phyloP scores from a whole-genome alignment of 2,329 filamentous ascomycete genomes.

The Epichloe sp. region DNA sequence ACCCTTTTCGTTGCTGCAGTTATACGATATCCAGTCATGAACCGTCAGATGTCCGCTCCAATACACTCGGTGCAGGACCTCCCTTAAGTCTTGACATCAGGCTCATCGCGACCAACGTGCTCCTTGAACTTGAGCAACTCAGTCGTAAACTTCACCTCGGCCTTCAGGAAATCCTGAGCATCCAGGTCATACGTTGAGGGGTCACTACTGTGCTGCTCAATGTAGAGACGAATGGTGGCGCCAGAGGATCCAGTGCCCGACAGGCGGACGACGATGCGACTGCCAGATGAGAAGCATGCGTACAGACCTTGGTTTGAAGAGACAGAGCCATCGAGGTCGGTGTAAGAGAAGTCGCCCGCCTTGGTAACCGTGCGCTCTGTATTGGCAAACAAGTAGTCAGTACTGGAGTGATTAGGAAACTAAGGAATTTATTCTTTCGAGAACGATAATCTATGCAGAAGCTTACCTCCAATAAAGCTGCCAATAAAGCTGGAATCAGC shows the following conservation, averaged over 20 bases:
- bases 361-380: conserved; percentile 67
- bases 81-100: conserved; percentile 82
- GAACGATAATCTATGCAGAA: background rate
- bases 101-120: conserved; percentile 81
- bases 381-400: conserved; percentile 1
- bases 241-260: conserved; percentile 92
- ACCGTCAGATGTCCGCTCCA: background rate
- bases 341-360: conserved; percentile 96
- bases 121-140: conserved; percentile 86
- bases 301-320: conserved; percentile 94
- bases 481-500: conserved; percentile 63
- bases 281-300: conserved; percentile 86
- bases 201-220: conserved; percentile 88
- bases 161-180: conserved; percentile 87
- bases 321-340: conserved; percentile 92
- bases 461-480: conserved; percentile 58
- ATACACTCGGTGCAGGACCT: background rate
- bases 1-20: background rate
- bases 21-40: background rate
- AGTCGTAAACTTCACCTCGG: conserved; percentile 75
- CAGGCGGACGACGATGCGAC: conserved; percentile 85
- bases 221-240: conserved; percentile 90
- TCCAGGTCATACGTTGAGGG: conserved; percentile 64
- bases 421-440: too few species aligned
- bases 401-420: background rate